Evolutionary conservation across 371 early-diverging fungal genomes (phyloP).

Genomic region (Apophysomyces elegans): DNA sequence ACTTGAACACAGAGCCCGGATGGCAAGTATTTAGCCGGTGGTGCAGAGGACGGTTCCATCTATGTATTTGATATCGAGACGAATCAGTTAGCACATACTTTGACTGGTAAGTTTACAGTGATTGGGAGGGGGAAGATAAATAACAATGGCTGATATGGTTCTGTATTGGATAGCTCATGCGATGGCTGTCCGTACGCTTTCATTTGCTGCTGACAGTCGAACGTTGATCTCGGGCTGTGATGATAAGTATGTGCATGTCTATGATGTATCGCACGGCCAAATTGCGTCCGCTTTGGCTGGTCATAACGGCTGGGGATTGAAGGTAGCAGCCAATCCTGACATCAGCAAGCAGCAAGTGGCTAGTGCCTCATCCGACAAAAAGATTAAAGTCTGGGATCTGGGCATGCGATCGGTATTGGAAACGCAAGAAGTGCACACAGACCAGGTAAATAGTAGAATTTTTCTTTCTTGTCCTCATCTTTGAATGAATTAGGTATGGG

Average conservation of each 20-base stretch:
- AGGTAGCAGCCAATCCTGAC: slow-evolving; percentile 66
- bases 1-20: slow-evolving; percentile 66
- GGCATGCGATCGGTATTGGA: slow-evolving; percentile 74
- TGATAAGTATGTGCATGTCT: slow-evolving; percentile 81
- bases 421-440: slow-evolving; percentile 79
- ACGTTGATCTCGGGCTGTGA: slow-evolving; percentile 79
- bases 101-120: slow-evolving; percentile 55
- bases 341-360: slow-evolving; percentile 77
- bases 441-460: slow-evolving; percentile 56
- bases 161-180: slow-evolving; percentile 63
- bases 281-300: slow-evolving; percentile 75
- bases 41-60: slow-evolving; percentile 78
- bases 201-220: slow-evolving; percentile 76
- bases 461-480: background rate
- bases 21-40: slow-evolving; percentile 76
- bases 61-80: slow-evolving; percentile 76
- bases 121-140: slow-evolving; percentile 22
- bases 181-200: slow-evolving; percentile 71
- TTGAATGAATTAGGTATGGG: slow-evolving; percentile 62
- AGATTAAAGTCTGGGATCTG: slow-evolving; percentile 84
- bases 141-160: background rate
- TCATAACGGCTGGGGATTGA: slow-evolving; percentile 79
- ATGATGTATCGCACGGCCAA: slow-evolving; percentile 83
- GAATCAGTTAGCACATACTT: slow-evolving; percentile 67
- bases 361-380: slow-evolving; percentile 75